phyloP scores from a whole-genome alignment of 345 rosid genomes.

The Boechera retrofracta region DNA sequence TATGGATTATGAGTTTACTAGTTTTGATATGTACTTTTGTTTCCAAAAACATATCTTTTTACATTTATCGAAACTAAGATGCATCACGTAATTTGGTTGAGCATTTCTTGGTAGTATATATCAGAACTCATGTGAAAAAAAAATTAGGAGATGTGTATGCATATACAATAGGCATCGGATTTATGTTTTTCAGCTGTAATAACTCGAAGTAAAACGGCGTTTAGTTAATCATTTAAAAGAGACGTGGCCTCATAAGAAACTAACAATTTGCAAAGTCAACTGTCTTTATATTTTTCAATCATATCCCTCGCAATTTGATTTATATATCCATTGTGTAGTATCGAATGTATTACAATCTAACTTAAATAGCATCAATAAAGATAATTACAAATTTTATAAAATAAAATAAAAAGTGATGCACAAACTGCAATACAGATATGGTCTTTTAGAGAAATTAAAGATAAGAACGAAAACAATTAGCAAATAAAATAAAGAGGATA shows the following conservation, averaged over 20 bases:
- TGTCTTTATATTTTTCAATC: neutral
- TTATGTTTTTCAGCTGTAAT: neutral
- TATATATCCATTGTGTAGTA: neutral
- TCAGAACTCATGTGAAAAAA: neutral
- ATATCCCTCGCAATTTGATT: neutral
- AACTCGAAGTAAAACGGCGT: neutral
- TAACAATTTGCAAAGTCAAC: neutral
- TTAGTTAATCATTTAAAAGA: neutral
- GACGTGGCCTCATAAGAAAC: neutral
- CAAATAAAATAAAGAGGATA: no score
- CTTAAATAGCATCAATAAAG: neutral
- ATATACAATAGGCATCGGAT: neutral
- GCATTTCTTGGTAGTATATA: neutral
- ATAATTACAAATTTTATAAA: neutral
- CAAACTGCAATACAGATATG: neutral
- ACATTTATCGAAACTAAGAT: neutral
- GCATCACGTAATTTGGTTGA: neutral
- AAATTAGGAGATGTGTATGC: neutral
- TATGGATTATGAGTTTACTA: constrained; percentile 2
- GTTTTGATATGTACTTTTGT: constrained; percentile 7
- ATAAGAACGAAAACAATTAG: constrained; percentile 38
- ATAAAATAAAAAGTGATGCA: neutral
- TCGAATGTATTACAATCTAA: neutral
- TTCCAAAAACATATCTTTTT: neutral
- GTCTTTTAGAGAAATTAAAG: neutral